Evolutionary conservation across 2,329 filamentous ascomycete species (phyloP).

Genomic region (Lasiodiplodia citricola): DNA sequence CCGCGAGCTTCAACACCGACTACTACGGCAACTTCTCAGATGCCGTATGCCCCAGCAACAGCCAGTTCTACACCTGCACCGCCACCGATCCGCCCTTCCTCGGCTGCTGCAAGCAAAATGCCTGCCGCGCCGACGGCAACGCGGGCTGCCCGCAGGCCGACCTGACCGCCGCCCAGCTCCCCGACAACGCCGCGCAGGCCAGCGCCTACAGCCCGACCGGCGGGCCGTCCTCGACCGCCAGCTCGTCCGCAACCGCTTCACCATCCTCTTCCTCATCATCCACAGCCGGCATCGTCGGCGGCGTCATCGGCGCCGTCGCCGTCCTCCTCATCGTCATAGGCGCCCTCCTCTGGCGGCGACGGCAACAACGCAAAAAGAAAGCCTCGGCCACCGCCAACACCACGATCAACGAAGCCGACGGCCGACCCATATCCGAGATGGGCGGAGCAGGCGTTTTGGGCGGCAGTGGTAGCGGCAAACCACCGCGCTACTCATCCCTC

Average conservation of each 20-base stretch:
- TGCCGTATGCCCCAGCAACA: slow-evolving; percentile 38
- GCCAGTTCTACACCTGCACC: slow-evolving; percentile 45
- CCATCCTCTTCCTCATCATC: neutral
- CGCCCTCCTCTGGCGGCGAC: slow-evolving; percentile 18
- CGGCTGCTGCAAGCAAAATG: slow-evolving; percentile 46
- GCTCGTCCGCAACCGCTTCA: slow-evolving; percentile 11
- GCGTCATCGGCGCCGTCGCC: slow-evolving; percentile 36
- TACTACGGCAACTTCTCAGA: slow-evolving; percentile 40
- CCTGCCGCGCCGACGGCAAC: slow-evolving; percentile 36
- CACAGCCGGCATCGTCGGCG: slow-evolving; percentile 37
- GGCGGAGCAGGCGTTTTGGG: neutral
- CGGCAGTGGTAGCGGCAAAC: neutral
- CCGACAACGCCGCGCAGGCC: slow-evolving; percentile 33
- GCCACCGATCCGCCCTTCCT: slow-evolving; percentile 38
- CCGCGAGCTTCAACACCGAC: slow-evolving; percentile 41
- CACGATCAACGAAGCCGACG: neutral
- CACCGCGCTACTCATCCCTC: slow-evolving; percentile 15
- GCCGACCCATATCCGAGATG: neutral
- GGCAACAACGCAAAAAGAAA: neutral
- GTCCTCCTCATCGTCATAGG: slow-evolving; percentile 35
- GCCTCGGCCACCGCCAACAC: neutral
- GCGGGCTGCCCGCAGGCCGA: slow-evolving; percentile 36
- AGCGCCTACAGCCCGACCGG: slow-evolving; percentile 29
- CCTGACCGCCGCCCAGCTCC: slow-evolving; percentile 36
- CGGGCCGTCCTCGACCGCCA: slow-evolving; percentile 16